Percentiles rank a stretch among this genome's conserved stretches.
These are phyloP conservation scores for Paraconiothyrium brasiliense DNA, from an alignment of 2,329 filamentous ascomycete genomes.

Conservation along the genomic window DNA sequence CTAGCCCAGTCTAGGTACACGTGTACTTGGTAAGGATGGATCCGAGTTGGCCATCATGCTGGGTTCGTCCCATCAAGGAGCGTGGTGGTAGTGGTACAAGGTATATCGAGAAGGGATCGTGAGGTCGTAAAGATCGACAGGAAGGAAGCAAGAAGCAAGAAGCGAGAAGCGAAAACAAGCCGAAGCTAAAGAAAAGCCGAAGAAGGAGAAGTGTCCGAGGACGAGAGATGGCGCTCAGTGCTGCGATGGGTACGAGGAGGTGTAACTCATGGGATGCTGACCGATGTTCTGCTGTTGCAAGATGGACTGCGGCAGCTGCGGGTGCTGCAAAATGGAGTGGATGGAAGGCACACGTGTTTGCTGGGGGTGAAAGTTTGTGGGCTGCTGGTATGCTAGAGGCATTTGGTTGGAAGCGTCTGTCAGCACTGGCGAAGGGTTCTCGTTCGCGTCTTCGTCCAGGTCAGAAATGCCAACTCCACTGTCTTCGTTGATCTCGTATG, in stretches of 20 bases:
- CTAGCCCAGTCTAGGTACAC: constrained; percentile 28
- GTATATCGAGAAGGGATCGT: constrained; percentile 22
- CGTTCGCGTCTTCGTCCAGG: constrained; percentile 54
- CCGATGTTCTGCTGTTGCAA: constrained; percentile 13
- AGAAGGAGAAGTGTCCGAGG: constrained; percentile 3
- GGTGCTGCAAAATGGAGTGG: constrained; percentile 49
- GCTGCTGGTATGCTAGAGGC: constrained; percentile 30
- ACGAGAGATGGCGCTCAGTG: constrained; percentile 15
- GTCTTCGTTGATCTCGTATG: constrained; percentile 65
- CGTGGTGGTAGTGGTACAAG: constrained; percentile 16
- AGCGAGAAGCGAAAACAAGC: constrained; percentile 20
- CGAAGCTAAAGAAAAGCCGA: constrained; percentile 22
- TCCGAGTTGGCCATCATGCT: constrained; percentile 13
- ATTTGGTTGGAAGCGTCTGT: constrained; percentile 31
- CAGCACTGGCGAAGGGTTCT: constrained; percentile 43
- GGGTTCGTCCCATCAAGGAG: constrained; percentile 9
- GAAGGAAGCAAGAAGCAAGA: constrained; percentile 21
- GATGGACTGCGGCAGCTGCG: constrained; percentile 22
- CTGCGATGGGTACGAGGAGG: constrained; percentile 28
- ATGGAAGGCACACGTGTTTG: constrained; percentile 50
- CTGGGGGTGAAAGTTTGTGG: constrained; percentile 31
- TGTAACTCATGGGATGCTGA: constrained; percentile 27
- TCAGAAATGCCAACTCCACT: constrained; percentile 71
- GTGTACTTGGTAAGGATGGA: constrained; percentile 10
- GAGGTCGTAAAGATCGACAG: constrained; percentile 22